These are phyloP conservation scores for Xylariaceae sp. DNA, from an alignment of 2,329 filamentous ascomycete genomes.

Conservation along the genomic window DNA sequence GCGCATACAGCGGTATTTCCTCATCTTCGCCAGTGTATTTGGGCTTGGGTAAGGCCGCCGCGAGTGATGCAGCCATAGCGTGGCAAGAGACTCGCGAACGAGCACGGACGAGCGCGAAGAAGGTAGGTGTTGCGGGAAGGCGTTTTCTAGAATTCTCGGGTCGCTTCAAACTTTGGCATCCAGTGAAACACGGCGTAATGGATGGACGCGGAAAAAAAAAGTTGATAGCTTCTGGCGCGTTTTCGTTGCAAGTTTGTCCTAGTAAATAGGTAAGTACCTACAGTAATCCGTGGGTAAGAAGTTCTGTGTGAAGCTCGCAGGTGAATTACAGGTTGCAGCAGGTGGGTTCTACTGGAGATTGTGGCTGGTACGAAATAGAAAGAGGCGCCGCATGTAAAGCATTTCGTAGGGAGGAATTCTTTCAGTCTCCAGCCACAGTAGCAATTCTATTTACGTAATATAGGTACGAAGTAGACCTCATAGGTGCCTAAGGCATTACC, in stretches of 20 bases:
- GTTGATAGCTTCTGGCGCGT: neutral
- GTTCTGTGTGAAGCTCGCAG: conserved; percentile 21
- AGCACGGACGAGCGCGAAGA: conserved; percentile 4
- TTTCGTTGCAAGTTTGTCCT: neutral
- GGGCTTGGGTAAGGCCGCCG: conserved; percentile 77
- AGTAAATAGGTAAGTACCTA: too few species aligned
- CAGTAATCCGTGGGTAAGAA: neutral
- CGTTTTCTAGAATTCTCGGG: neutral
- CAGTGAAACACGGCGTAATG: neutral
- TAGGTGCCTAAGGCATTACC: neutral
- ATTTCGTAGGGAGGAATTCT: neutral
- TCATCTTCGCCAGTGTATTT: conserved; percentile 90
- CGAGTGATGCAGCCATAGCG: conserved; percentile 65
- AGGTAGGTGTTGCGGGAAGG: neutral
- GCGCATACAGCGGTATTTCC: conserved; percentile 64
- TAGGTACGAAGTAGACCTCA: too few species aligned
- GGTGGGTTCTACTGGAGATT: neutral
- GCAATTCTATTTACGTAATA: too few species aligned
- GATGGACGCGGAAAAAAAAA: neutral
- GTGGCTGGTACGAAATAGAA: conserved; percentile 5
- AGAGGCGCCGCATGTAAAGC: neutral
- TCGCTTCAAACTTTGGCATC: neutral
- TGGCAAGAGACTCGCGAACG: conserved; percentile 6
- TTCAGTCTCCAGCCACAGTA: too few species aligned
- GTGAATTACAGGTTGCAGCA: conserved; percentile 7